phyloP scores from a whole-genome alignment of 192 early-diverging fungal genomes.

The Backusella morwellensis region DNA sequence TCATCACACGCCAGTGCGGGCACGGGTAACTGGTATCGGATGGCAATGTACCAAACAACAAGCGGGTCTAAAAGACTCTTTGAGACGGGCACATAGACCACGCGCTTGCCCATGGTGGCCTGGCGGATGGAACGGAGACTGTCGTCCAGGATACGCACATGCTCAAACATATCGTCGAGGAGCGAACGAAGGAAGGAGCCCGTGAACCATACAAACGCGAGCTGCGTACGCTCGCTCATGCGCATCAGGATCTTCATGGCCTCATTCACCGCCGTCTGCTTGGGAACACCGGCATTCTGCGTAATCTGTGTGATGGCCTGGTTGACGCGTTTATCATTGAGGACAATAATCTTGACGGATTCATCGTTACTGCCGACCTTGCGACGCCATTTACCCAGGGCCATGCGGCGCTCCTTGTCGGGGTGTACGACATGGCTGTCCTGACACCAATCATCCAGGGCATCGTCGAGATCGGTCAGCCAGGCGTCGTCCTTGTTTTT shows the following conservation, averaged over 20 bases:
- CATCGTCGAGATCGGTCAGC: slow-evolving; percentile 33
- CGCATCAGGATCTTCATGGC: slow-evolving; percentile 31
- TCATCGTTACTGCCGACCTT: slow-evolving; percentile 40
- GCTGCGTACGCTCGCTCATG: slow-evolving; percentile 38
- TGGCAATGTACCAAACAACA: slow-evolving; percentile 33
- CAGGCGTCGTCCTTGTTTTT: slow-evolving; percentile 33
- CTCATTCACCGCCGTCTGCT: slow-evolving; percentile 35
- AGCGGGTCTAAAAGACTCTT: slow-evolving; percentile 38
- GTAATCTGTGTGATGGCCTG: slow-evolving; percentile 28
- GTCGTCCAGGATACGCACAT: slow-evolving; percentile 25
- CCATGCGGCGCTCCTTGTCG: slow-evolving; percentile 14
- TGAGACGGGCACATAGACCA: slow-evolving; percentile 37
- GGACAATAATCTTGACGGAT: slow-evolving; percentile 33
- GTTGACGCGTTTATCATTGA: slow-evolving; percentile 37
- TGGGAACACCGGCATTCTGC: slow-evolving; percentile 35
- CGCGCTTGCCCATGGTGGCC: slow-evolving; percentile 30
- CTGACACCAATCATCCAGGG: slow-evolving; percentile 37
- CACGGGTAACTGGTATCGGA: slow-evolving; percentile 36
- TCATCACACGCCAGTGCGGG: slow-evolving; percentile 37
- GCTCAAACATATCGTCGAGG: slow-evolving; percentile 32
- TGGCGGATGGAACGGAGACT: slow-evolving; percentile 22
- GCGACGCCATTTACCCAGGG: slow-evolving; percentile 34
- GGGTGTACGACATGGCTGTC: slow-evolving; percentile 13
- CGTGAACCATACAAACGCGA: slow-evolving; percentile 36
- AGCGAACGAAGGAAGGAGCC: slow-evolving; percentile 34